Evolutionary conservation across 2,329 filamentous ascomycete species (phyloP).

Genomic region (Diplodia mutila): DNA sequence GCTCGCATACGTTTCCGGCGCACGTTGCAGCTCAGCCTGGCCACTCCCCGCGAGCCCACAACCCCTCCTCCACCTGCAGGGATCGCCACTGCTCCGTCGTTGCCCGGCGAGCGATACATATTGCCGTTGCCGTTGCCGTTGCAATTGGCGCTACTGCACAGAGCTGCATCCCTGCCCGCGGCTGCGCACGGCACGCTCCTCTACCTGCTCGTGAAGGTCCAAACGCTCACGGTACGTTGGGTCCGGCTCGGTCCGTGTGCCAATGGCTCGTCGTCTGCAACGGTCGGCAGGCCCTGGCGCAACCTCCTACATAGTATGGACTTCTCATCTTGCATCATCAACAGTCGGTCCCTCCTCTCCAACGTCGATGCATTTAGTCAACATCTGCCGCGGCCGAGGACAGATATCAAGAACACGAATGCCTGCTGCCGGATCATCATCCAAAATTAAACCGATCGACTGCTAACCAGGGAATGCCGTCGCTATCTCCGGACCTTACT

Average conservation of each 20-base stretch:
- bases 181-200: neutral
- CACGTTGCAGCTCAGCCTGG: conserved; percentile 1
- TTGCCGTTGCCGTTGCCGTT: too few species aligned
- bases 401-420: neutral
- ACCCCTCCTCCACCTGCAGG: conserved; percentile 2
- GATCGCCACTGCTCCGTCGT: conserved; percentile 4
- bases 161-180: neutral
- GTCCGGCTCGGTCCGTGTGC: conserved; percentile 20
- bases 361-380: too few species aligned
- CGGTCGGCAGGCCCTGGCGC: neutral
- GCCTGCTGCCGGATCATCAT: neutral
- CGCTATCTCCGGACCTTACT: conserved; percentile 4
- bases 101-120: conserved; percentile 11
- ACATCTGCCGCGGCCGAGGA: neutral
- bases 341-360: too few species aligned
- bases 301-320: too few species aligned
- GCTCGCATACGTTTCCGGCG: conserved; percentile 12
- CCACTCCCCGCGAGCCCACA: neutral
- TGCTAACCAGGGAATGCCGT: neutral
- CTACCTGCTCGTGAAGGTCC: neutral
- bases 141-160: conserved; percentile 10
- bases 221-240: conserved; percentile 3
- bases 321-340: neutral
- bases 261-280: conserved; percentile 5
- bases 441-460: conserved; percentile 11